Conservation (phyloP, 2,329 filamentous ascomycete genomes). For the Hortaea werneckii region DNA sequence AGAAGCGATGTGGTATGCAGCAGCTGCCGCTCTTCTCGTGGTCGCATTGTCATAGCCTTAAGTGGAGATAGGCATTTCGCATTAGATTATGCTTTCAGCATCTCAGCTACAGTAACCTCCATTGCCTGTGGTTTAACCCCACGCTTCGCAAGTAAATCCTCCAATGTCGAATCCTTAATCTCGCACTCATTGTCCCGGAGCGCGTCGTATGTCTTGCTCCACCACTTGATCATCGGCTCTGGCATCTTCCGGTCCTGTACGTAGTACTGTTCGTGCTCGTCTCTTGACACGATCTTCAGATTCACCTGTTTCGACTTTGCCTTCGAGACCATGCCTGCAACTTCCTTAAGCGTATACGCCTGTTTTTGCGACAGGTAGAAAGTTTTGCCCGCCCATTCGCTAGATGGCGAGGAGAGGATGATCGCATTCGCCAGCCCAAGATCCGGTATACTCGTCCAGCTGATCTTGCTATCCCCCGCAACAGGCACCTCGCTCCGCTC, state of each 20-base stretch:
- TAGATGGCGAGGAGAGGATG: conserved; percentile 25
- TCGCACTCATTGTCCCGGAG: conserved; percentile 33
- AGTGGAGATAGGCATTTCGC: too few species aligned
- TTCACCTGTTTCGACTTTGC: conserved; percentile 19
- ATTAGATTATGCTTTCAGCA: conserved; percentile 19
- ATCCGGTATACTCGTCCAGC: conserved; percentile 36
- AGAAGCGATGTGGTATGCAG: too few species aligned
- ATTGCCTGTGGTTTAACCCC: conserved; percentile 28
- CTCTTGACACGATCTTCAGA: conserved; percentile 28
- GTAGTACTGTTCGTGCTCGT: conserved; percentile 34
- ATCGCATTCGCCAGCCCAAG: conserved; percentile 34
- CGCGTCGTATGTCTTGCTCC: conserved; percentile 37
- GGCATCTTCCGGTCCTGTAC: conserved; percentile 27
- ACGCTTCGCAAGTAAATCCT: conserved; percentile 27
- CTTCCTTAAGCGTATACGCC: conserved; percentile 17
- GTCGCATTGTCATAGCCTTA: too few species aligned
- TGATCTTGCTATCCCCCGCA: conserved; percentile 33
- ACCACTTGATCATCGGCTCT: conserved; percentile 33
- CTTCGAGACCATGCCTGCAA: conserved; percentile 19
- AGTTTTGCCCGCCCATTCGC: conserved; percentile 27
- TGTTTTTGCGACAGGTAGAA: conserved; percentile 28
- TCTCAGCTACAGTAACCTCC: conserved; percentile 32
- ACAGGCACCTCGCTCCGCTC: conserved; percentile 26
- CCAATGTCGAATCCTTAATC: conserved; percentile 32
- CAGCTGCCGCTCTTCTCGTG: too few species aligned